Percentiles rank a stretch among this genome's conserved stretches.
Evolutionary conservation across 2,329 filamentous ascomycete species (phyloP).

Genomic region (Lanzia echinophila): DNA sequence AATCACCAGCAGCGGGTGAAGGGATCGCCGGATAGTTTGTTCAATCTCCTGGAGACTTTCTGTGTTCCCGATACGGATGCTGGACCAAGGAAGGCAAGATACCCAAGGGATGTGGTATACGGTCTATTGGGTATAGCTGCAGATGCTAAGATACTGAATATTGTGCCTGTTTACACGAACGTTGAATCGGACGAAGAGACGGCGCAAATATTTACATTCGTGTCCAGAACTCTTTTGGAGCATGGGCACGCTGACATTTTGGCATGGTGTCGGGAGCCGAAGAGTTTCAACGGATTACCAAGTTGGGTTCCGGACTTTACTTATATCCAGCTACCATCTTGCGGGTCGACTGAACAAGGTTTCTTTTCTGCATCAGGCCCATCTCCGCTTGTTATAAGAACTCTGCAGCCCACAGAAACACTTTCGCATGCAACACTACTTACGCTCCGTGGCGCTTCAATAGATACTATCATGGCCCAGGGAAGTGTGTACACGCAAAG

Average conservation of each 20-base stretch:
- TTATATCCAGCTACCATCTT: neutral
- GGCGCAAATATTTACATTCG: constrained; percentile 3
- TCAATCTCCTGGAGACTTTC: neutral
- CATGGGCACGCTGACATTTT: constrained; percentile 3
- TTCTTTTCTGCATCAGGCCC: neutral
- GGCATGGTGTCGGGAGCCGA: constrained; percentile 7
- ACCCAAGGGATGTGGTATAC: constrained; percentile 12
- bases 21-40: neutral
- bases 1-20: constrained; percentile 2
- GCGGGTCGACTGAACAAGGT: neutral
- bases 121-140: constrained; percentile 8
- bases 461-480: neutral
- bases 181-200: neutral
- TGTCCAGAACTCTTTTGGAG: constrained; percentile 1
- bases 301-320: constrained; percentile 12
- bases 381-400: neutral
- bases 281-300: neutral
- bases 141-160: neutral
- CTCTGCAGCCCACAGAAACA: neutral
- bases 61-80: neutral
- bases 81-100: constrained; percentile 2
- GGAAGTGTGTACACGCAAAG: neutral
- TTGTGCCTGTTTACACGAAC: constrained; percentile 2
- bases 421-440: neutral
- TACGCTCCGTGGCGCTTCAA: neutral